A percentile compares a stretch with the other conserved stretches of the same genome.
Evolutionary conservation across 495 filamentous ascomycete genomes (phyloP).

Genomic region (Neurospora sp.): DNA sequence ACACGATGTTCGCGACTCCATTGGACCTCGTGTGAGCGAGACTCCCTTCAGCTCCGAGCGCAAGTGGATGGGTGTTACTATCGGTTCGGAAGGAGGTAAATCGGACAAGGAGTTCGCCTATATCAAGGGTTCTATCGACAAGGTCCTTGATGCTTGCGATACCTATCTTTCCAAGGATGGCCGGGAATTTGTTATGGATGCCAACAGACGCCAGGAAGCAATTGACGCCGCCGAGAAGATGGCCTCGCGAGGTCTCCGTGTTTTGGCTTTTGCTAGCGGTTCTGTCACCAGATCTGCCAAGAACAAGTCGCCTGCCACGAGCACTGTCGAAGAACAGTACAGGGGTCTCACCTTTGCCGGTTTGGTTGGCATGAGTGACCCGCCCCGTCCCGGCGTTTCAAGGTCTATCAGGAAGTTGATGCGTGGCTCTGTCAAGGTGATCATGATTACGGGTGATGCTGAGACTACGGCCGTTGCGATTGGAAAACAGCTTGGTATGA

Average conservation of each 20-base stretch:
- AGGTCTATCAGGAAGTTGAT: conserved; percentile 83
- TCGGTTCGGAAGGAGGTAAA: conserved; percentile 47
- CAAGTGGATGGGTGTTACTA: conserved; percentile 97
- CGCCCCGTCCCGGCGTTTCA: conserved; percentile 79
- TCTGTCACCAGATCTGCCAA: conserved; percentile 29
- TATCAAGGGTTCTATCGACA: conserved; percentile 90
- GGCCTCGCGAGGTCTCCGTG: conserved; percentile 83
- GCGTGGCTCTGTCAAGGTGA: conserved; percentile 86
- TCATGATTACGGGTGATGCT: conserved; percentile 98
- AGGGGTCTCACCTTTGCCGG: conserved; percentile 80
- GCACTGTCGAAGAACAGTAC: conserved; percentile 61
- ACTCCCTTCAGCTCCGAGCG: conserved; percentile 93
- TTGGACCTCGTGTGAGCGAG: conserved; percentile 68
- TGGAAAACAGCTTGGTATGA: conserved; percentile 87
- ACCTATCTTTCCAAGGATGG: conserved; percentile 84
- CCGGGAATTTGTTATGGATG: conserved; percentile 77
- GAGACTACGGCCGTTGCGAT: conserved; percentile 91
- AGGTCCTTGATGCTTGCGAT: conserved; percentile 75
- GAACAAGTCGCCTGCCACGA: conserved; percentile 28
- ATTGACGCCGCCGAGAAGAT: conserved; percentile 77
- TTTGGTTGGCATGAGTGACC: conserved; percentile 93
- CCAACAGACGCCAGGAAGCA: conserved; percentile 60
- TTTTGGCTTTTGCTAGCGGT: conserved; percentile 87
- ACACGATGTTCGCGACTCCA: conserved; percentile 76
- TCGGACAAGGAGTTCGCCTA: conserved; percentile 65